phyloP scores from a whole-genome alignment of 202 grass and related monocot species.

The Carex sylvatica region DNA sequence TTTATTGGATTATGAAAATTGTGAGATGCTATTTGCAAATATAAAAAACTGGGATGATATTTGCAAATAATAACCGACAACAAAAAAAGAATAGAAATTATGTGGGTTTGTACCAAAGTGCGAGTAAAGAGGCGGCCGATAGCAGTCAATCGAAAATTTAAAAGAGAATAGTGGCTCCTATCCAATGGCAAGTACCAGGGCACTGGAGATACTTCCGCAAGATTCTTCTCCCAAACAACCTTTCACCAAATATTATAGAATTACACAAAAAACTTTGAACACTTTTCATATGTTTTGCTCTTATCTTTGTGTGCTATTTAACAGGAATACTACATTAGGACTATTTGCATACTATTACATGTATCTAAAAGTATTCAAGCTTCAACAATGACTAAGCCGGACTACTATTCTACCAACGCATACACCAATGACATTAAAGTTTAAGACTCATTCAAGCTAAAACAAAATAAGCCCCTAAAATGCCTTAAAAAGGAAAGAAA shows the following conservation, averaged over 20 bases:
- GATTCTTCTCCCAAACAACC: constrained; percentile 93
- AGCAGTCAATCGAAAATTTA: constrained; percentile 80
- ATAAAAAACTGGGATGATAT: not conserved
- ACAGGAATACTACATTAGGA: not conserved
- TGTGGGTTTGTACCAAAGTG: constrained; percentile 48
- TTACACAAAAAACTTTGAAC: not conserved
- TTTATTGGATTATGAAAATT: not conserved
- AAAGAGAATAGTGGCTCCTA: constrained; percentile 65
- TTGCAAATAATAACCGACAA: too few species aligned
- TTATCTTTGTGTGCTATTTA: not conserved
- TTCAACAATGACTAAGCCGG: not conserved
- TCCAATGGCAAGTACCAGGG: constrained; percentile 95
- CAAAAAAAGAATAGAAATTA: not conserved
- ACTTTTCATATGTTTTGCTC: not conserved
- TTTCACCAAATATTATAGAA: constrained; percentile 35
- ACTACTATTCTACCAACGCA: not conserved
- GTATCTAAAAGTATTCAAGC: not conserved
- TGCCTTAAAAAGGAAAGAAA: not conserved
- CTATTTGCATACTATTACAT: not conserved
- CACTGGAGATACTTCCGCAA: constrained; percentile 66
- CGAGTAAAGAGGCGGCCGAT: constrained; percentile 76
- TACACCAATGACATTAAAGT: not conserved
- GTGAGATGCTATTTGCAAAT: too few species aligned
- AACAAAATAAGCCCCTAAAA: not conserved
- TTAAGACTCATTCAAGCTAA: not conserved